phyloP scores from a whole-genome alignment of 345 rosid genomes.

The Iberis pinnata region DNA sequence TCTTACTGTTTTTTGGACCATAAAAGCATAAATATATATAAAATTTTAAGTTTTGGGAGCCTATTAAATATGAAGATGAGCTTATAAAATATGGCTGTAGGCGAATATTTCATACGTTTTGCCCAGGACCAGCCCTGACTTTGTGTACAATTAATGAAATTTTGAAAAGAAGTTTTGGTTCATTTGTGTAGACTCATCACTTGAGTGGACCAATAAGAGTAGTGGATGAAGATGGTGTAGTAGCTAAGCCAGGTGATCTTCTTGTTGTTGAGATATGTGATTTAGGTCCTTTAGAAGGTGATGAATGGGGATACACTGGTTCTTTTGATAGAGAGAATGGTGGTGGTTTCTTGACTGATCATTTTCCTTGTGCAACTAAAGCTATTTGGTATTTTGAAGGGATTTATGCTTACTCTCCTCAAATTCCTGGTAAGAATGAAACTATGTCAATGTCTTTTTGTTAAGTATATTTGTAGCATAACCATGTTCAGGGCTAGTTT shows the following conservation, averaged over 20 bases:
- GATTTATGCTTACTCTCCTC: constrained; percentile 81
- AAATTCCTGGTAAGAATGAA: constrained; percentile 52
- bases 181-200: constrained; percentile 51
- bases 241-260: constrained; percentile 74
- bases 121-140: too few relatives aligned
- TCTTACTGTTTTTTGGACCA: too few relatives aligned
- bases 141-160: too few relatives aligned
- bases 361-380: constrained; percentile 81
- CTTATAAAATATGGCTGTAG: too few relatives aligned
- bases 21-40: too few relatives aligned
- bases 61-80: too few relatives aligned
- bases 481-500: too few relatives aligned
- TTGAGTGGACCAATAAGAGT: constrained; percentile 74
- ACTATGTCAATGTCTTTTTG: neutral
- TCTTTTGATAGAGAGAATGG: constrained; percentile 82
- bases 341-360: constrained; percentile 84
- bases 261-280: constrained; percentile 79
- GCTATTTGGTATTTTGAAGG: constrained; percentile 97
- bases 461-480: neutral
- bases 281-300: constrained; percentile 78
- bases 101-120: too few relatives aligned
- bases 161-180: neutral
- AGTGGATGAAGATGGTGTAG: constrained; percentile 51
- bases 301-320: constrained; percentile 89
- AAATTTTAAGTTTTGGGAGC: too few relatives aligned